phyloP scores from a whole-genome alignment of 2,329 filamentous ascomycete species.

The Hypomyces perniciosus region DNA sequence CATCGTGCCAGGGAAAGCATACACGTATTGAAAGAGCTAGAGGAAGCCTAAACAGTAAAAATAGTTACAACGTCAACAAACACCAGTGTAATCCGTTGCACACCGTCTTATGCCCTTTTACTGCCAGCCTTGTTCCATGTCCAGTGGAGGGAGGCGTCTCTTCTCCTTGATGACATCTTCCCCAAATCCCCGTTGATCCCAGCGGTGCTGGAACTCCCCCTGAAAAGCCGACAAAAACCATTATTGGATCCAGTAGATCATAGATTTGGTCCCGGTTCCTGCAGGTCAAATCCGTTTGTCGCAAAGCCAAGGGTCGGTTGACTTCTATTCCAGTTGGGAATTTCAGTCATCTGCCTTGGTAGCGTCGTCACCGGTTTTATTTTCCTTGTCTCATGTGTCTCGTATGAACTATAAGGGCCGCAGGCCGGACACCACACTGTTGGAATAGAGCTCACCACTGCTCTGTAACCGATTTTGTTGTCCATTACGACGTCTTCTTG shows the following conservation, averaged over 20 bases:
- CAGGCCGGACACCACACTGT: no score
- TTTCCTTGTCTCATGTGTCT: no score
- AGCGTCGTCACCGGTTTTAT: no score
- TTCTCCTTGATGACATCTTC: background rate
- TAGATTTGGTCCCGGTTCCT: background rate
- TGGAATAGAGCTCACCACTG: no score
- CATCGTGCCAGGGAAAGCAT: background rate
- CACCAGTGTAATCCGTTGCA: background rate
- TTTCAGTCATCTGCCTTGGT: no score
- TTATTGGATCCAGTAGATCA: no score
- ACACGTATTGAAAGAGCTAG: background rate
- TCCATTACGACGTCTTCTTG: slow-evolving; percentile 38
- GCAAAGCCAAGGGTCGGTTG: background rate
- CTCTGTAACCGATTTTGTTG: background rate
- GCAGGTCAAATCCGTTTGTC: background rate
- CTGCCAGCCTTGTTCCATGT: background rate
- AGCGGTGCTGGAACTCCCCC: no score
- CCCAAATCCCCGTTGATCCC: no score
- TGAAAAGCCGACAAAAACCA: no score
- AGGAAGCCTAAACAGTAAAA: background rate
- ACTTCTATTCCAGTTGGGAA: no score
- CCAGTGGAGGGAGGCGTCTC: background rate
- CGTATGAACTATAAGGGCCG: no score
- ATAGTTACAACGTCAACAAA: background rate
- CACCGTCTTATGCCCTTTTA: background rate